These are phyloP conservation scores for Basidiobolus meristosporus DNA, from an alignment of 371 early-diverging fungal species.

Conservation along the genomic window DNA sequence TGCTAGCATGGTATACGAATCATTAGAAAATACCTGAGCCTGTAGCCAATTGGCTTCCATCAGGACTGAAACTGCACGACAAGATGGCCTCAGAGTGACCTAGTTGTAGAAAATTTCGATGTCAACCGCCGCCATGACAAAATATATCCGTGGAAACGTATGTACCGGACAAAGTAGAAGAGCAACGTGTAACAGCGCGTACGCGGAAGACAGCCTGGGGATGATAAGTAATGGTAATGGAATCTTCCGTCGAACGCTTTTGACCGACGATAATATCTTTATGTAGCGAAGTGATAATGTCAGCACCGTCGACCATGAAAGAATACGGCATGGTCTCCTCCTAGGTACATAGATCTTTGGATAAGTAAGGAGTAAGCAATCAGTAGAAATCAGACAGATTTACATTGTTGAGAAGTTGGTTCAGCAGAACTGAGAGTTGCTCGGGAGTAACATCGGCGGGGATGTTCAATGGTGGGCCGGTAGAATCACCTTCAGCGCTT, in stretches of 20 bases:
- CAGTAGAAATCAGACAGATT: conserved; percentile 1
- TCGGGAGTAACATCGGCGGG: conserved; percentile 70
- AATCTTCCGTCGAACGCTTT: conserved; percentile 63
- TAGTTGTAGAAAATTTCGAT: conserved; percentile 2
- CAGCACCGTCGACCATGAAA: conserved; percentile 69
- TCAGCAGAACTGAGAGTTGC: conserved; percentile 69
- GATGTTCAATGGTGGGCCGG: conserved; percentile 70
- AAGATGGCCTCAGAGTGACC: conserved; percentile 91
- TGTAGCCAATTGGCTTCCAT: conserved; percentile 75
- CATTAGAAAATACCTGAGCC: conserved; percentile 40
- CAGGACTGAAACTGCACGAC: conserved; percentile 77
- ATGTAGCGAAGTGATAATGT: conserved; percentile 52
- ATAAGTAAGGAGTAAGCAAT: background rate
- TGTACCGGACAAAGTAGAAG: conserved; percentile 56
- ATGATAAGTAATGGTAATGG: conserved; percentile 67
- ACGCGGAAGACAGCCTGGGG: conserved; percentile 92
- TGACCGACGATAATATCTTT: conserved; percentile 48
- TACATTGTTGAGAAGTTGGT: conserved; percentile 75
- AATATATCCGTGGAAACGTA: background rate
- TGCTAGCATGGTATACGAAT: background rate
- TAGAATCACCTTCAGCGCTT: conserved; percentile 54
- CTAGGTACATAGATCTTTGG: background rate
- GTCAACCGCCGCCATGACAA: background rate
- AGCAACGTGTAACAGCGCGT: conserved; percentile 76
- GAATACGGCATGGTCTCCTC: conserved; percentile 83